Evolutionary conservation across 352 stramenopile species (phyloP).

Genomic region (Globisporangium uncinulatum): DNA sequence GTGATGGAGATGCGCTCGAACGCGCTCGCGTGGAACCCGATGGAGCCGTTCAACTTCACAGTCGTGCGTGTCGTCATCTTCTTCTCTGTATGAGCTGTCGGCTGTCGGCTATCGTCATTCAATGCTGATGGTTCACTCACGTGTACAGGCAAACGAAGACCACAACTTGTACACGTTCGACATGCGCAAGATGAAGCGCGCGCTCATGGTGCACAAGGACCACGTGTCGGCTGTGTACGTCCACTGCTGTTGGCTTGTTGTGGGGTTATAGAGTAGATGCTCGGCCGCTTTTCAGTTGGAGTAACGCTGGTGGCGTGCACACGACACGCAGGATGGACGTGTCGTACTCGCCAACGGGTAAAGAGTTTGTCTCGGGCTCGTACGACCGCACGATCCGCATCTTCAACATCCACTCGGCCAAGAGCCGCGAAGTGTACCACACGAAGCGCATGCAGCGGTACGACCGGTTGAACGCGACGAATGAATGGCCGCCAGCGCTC

Average conservation of each 20-base stretch:
- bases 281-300: background rate
- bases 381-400: conserved; percentile 99
- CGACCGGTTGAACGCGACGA: conserved; percentile 8
- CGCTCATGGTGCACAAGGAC: conserved; percentile 97
- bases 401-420: conserved; percentile 87
- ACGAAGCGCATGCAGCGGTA: conserved; percentile 98
- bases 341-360: conserved; percentile 95
- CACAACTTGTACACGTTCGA: conserved; percentile 99
- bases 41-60: conserved; percentile 98
- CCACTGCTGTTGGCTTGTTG: background rate
- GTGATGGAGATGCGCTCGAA: conserved; percentile 96
- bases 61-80: conserved; percentile 51
- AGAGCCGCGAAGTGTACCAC: conserved; percentile 94
- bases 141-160: conserved; percentile 94
- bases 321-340: conserved; percentile 87
- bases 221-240: conserved; percentile 96
- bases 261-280: background rate
- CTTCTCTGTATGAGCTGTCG: background rate
- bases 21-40: conserved; percentile 98
- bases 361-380: conserved; percentile 96
- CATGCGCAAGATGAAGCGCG: conserved; percentile 95
- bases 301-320: background rate
- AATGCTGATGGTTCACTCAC: no score
- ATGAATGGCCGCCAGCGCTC: background rate
- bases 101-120: no score